Percentiles rank a stretch among this genome's conserved stretches.
Evolutionary conservation across 306 rosid genomes (phyloP).

Genomic region (Quercus parvula): DNA sequence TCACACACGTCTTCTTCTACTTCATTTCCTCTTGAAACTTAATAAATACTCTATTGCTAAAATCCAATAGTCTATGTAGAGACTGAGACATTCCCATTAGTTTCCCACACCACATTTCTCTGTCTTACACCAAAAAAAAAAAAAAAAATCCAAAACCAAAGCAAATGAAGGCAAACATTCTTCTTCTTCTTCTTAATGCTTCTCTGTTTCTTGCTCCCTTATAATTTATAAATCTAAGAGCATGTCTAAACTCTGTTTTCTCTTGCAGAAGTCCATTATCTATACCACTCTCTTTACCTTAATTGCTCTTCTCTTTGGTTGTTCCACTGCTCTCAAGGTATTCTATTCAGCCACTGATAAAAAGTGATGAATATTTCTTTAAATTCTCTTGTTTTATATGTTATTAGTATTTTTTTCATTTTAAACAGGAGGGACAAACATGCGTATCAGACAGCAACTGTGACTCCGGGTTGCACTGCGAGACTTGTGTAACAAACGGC

Average conservation of each 20-base stretch:
- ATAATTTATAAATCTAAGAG: constrained; percentile 7
- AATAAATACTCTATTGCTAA: too few relatives aligned
- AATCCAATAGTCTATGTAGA: not conserved
- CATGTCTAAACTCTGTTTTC: constrained; percentile 11
- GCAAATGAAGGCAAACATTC: constrained; percentile 38
- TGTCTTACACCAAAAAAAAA: not conserved
- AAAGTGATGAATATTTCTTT: not conserved
- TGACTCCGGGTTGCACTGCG: constrained; percentile 73
- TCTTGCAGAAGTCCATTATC: constrained; percentile 36
- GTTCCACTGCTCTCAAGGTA: constrained; percentile 68
- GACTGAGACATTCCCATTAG: constrained; percentile 16
- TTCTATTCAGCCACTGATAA: not conserved
- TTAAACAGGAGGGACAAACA: constrained; percentile 55
- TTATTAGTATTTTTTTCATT: not conserved
- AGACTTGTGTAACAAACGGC: constrained; percentile 71
- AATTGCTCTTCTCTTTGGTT: constrained; percentile 29
- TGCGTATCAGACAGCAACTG: constrained; percentile 58
- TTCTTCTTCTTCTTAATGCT: not conserved
- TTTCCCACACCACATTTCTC: not conserved
- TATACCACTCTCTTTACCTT: constrained; percentile 31
- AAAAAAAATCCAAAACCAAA: not conserved
- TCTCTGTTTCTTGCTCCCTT: constrained; percentile 3
- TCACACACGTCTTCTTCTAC: too few relatives aligned
- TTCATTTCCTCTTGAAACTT: too few relatives aligned
- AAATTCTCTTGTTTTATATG: too few relatives aligned